Base-by-base conservation (phyloP, 164 flowering plant genomes). In the Stephania cephalantha region DNA sequence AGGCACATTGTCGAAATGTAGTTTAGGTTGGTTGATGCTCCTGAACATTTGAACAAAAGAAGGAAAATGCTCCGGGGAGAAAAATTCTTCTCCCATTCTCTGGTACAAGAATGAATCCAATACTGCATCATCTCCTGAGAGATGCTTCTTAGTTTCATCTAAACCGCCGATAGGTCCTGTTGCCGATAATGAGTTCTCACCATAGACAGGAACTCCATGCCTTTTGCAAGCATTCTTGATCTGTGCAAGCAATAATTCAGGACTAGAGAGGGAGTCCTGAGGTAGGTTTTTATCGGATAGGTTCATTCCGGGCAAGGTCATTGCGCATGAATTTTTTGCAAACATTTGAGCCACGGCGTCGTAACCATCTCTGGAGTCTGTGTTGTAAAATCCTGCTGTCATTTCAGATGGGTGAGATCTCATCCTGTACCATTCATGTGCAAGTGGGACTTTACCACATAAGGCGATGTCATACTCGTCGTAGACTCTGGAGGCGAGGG, bases 81-180 rank as follows among this genome's bases (percentile, higher is more conserved):
- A 95, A 87, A 95, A 95, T 69, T 85, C 75, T 5, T 95, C 94
- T 25, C 99, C 98, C 98, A 95, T 95, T 76, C 99, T 90, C 80
- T 93, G 91, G 75, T 91, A 91, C 2, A 87, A 88, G 84, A 92
- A 90, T 77, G 83, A 77, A 12, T 87, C 84, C 71, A 90, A 75
- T 46, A 17, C 77, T 25, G 7, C 79, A 68, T 73, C 80, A 25
- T 84, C 85, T 9, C 78, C 82, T 58, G n/a, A 53, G 31, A 93
- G 46, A 45, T 83, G 85, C 79, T 87, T 84, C 85, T 81, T 88
- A 6, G 93, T 88, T 83, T 79, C 85, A 11, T 84, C 83, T 46
- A 89, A 85, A 2, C 86, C 83, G n/a, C 68, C 79, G 0, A 77
- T 78, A 13, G 73, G 78, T 9, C 81, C 81, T 1, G 88, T 76